Evolutionary conservation across 2,329 filamentous ascomycete genomes (phyloP).

Genomic region (Rutstroemia sp.): DNA sequence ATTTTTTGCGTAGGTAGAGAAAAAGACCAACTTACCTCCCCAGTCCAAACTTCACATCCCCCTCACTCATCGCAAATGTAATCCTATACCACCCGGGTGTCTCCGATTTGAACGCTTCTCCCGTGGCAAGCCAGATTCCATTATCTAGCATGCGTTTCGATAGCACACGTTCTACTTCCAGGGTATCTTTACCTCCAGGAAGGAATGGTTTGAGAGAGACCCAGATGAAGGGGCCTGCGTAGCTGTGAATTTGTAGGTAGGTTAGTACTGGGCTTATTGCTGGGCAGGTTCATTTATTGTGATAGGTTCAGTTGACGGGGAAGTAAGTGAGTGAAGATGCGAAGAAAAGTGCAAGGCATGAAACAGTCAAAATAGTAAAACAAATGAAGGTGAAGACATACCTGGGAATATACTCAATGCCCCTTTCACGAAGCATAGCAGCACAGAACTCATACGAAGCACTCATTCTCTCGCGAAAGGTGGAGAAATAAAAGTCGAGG

Average conservation of each 20-base stretch:
- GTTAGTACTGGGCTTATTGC: too few species aligned
- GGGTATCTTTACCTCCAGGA: not conserved
- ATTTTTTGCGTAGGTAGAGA: not conserved
- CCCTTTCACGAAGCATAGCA: conserved; percentile 1
- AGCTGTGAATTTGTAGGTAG: not conserved
- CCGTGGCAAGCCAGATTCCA: conserved; percentile 14
- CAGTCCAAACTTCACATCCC: conserved; percentile 11
- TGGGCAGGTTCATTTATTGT: too few species aligned
- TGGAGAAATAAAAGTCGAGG: conserved; percentile 7
- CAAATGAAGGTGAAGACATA: not conserved
- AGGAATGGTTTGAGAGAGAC: conserved; percentile 10
- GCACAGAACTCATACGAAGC: conserved; percentile 9
- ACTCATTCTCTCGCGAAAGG: conserved; percentile 1
- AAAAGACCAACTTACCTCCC: conserved; percentile 3
- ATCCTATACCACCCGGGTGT: conserved; percentile 11
- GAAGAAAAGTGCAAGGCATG: too few species aligned
- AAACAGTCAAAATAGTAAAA: not conserved
- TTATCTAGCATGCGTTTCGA: conserved; percentile 11
- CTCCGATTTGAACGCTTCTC: conserved; percentile 11
- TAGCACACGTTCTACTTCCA: conserved; percentile 9
- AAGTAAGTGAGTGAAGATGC: too few species aligned
- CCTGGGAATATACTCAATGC: conserved; percentile 8
- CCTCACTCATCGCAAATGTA: conserved; percentile 10
- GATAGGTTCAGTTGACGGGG: too few species aligned
- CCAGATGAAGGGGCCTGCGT: conserved; percentile 14